Percentiles rank a stretch among this genome's conserved stretches.
phyloP scores from a whole-genome alignment of 495 filamentous ascomycete species.

The Penicillium crystallinum region DNA sequence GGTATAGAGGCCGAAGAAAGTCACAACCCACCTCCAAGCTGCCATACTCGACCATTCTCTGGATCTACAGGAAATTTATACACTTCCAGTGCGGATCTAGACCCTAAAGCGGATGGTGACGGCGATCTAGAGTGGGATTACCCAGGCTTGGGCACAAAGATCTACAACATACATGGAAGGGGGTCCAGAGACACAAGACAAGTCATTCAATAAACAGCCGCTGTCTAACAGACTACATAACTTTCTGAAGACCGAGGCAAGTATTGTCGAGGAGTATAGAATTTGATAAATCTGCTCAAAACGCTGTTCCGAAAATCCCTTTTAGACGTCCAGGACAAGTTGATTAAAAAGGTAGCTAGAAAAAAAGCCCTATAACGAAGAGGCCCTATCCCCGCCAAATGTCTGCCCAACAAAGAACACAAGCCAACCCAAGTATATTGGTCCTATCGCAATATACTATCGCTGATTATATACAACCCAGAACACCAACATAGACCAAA shows the following conservation, averaged over 20 bases:
- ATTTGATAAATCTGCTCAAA: not conserved
- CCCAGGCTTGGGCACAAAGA: not conserved
- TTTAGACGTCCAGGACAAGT: not conserved
- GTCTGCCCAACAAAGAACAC: conserved; percentile 3
- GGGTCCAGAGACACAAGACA: not conserved
- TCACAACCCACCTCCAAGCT: not conserved
- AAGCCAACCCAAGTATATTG: conserved; percentile 17
- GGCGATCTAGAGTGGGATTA: not conserved
- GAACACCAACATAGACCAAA: conserved; percentile 6
- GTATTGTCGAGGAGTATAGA: not conserved
- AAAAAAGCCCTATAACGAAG: not conserved
- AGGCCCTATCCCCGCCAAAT: not conserved
- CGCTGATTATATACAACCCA: conserved; percentile 23
- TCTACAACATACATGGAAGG: no score
- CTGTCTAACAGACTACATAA: not conserved
- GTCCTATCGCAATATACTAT: conserved; percentile 5
- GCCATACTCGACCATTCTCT: not conserved
- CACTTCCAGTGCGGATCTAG: not conserved
- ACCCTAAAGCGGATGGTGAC: not conserved
- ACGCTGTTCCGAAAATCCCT: no score
- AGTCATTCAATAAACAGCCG: not conserved
- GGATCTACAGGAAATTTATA: not conserved
- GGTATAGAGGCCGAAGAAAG: no score
- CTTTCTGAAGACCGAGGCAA: not conserved
- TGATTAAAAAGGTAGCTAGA: conserved; percentile 7